phyloP scores from a whole-genome alignment of 805 yeast genomes.

The Wickerhamiella slavikovae region DNA sequence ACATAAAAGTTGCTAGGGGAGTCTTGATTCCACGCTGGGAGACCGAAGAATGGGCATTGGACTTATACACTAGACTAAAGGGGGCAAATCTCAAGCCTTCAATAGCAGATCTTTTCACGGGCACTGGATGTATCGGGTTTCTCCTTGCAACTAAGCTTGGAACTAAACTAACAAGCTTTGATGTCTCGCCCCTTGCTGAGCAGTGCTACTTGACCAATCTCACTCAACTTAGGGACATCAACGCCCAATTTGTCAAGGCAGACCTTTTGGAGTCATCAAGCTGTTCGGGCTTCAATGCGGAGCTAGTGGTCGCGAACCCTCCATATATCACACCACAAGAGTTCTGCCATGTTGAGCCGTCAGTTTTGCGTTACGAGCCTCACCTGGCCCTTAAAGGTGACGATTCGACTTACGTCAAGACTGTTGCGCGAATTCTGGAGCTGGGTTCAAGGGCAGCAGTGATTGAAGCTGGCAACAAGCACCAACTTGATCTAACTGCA shows the following conservation, averaged over 20 bases:
- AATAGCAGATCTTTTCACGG: constrained; percentile 61
- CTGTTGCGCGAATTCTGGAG: constrained; percentile 26
- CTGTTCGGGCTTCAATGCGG: constrained; percentile 12
- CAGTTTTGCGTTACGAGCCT: constrained; percentile 65
- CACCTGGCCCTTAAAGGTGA: constrained; percentile 59
- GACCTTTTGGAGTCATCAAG: neutral
- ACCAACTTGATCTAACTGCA: constrained; percentile 31
- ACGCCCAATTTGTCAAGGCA: constrained; percentile 4
- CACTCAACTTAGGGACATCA: too few relatives aligned
- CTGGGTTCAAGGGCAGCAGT: constrained; percentile 35
- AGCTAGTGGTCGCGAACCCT: constrained; percentile 66
- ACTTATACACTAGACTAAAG: constrained; percentile 12
- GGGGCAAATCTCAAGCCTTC: neutral
- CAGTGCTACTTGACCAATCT: constrained; percentile 20
- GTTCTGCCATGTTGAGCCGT: constrained; percentile 29
- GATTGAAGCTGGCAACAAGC: constrained; percentile 50
- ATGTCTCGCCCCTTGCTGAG: constrained; percentile 31
- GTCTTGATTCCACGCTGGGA: constrained; percentile 89
- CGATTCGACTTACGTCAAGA: constrained; percentile 41
- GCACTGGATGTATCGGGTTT: constrained; percentile 58
- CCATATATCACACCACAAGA: constrained; percentile 53
- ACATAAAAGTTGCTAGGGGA: constrained; percentile 34
- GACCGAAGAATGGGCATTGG: constrained; percentile 73
- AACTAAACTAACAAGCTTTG: constrained; percentile 30
- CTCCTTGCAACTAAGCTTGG: constrained; percentile 4